A percentile compares a stretch with the other conserved stretches of the same genome.
Conservation (phyloP, 2,329 filamentous ascomycete genomes). For the Immersiporthe knoxdaviesiana region DNA sequence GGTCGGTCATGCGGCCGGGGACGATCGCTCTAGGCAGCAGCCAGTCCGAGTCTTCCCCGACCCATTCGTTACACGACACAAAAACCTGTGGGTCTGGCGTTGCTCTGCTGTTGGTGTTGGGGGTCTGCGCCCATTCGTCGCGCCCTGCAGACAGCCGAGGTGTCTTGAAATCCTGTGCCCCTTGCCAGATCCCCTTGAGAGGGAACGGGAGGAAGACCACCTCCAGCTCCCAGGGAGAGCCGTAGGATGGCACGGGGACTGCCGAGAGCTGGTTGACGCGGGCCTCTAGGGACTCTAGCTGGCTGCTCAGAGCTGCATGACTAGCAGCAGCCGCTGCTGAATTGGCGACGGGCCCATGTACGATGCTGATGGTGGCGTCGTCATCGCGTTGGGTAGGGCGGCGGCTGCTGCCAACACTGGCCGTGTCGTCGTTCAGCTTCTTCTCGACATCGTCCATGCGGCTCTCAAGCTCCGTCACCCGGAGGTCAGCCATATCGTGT, state of each 20-base stretch:
- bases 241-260: constrained; percentile 61
- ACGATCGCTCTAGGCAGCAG: constrained; percentile 71
- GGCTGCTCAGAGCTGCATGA: constrained; percentile 52
- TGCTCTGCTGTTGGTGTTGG: constrained; percentile 50
- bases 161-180: constrained; percentile 51
- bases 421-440: constrained; percentile 50
- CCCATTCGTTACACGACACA: constrained; percentile 55
- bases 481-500: constrained; percentile 67
- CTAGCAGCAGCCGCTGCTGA: constrained; percentile 45
- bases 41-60: constrained; percentile 58
- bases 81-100: constrained; percentile 46
- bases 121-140: constrained; percentile 61
- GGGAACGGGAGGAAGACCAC: constrained; percentile 76
- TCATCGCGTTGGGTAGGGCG: constrained; percentile 43
- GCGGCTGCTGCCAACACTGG: constrained; percentile 44
- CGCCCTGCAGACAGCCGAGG: constrained; percentile 37
- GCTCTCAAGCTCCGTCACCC: constrained; percentile 70
- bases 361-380: constrained; percentile 50
- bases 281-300: constrained; percentile 54
- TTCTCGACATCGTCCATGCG: constrained; percentile 64
- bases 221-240: constrained; percentile 73
- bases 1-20: constrained; percentile 64
- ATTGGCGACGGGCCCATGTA: constrained; percentile 49
- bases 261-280: constrained; percentile 60
- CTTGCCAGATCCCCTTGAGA: constrained; percentile 59